Evolutionary conservation across 768 basidiomycete genomes (phyloP).

Genomic region (Favolaschia claudopus): DNA sequence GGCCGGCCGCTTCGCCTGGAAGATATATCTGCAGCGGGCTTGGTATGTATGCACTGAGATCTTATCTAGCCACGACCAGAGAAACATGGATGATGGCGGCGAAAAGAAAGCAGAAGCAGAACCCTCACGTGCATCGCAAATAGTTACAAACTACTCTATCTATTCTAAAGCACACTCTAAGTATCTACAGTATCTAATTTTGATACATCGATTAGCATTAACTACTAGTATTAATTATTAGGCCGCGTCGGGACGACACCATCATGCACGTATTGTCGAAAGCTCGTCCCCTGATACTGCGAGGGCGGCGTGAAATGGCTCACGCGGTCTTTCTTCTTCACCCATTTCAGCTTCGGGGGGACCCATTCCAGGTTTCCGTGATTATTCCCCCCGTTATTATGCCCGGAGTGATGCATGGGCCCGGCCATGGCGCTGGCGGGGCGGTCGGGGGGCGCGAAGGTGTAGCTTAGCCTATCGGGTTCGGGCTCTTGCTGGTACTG

Average conservation of each 20-base stretch:
- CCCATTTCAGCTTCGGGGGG: conserved; percentile 27
- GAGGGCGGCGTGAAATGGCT: conserved; percentile 28
- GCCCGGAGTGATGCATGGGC: too few species aligned
- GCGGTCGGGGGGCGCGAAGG: conserved; percentile 22
- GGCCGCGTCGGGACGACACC: conserved; percentile 14
- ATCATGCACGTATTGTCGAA: conserved; percentile 28
- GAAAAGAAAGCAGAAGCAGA: background rate
- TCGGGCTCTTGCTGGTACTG: background rate
- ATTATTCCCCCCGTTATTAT: too few species aligned
- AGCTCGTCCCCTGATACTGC: conserved; percentile 28
- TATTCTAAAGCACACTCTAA: too few species aligned
- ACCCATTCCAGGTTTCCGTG: conserved; percentile 17
- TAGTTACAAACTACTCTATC: too few species aligned
- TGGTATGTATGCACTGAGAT: too few species aligned
- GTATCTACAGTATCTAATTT: background rate
- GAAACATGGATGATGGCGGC: too few species aligned
- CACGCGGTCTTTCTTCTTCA: conserved; percentile 27
- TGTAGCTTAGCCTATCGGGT: background rate
- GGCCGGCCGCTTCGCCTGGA: too few species aligned
- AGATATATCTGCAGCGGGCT: too few species aligned
- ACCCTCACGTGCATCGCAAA: too few species aligned
- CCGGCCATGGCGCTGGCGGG: conserved; percentile 25
- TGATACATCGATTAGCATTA: background rate
- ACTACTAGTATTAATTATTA: background rate
- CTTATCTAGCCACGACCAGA: too few species aligned